These are phyloP conservation scores for Lactifluus volemus DNA, from an alignment of 768 basidiomycete genomes.

Conservation along the genomic window DNA sequence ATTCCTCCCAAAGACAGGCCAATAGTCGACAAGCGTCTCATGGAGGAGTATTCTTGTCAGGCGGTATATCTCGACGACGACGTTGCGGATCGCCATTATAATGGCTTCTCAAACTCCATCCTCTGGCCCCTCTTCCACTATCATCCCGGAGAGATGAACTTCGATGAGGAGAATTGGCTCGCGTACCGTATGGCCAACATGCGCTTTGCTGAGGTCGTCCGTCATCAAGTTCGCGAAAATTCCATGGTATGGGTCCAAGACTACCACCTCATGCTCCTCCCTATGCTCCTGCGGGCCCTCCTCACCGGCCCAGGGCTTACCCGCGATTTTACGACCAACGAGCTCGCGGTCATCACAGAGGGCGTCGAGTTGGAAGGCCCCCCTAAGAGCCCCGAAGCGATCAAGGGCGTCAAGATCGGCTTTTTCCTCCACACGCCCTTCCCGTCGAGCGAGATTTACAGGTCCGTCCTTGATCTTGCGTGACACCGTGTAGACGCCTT, in stretches of 20 bases:
- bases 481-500: not conserved
- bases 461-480: slow-evolving; percentile 39
- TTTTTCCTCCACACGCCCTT: slow-evolving; percentile 99
- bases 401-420: slow-evolving; percentile 83
- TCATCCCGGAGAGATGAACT: slow-evolving; percentile 99
- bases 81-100: slow-evolving; percentile 96
- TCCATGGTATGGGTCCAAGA: slow-evolving; percentile 99
- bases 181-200: slow-evolving; percentile 97
- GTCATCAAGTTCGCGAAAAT: slow-evolving; percentile 67
- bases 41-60: slow-evolving; percentile 94
- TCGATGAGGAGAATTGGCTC: slow-evolving; percentile 97
- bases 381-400: slow-evolving; percentile 29
- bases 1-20: slow-evolving; percentile 91
- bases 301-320: slow-evolving; percentile 59
- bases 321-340: slow-evolving; percentile 49
- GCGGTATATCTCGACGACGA: slow-evolving; percentile 98
- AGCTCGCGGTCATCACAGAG: slow-evolving; percentile 63
- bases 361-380: slow-evolving; percentile 50
- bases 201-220: slow-evolving; percentile 86
- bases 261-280: slow-evolving; percentile 95
- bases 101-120: slow-evolving; percentile 99
- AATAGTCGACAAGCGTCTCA: slow-evolving; percentile 82
- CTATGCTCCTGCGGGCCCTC: slow-evolving; percentile 86
- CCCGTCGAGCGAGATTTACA: slow-evolving; percentile 95
- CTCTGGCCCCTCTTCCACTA: slow-evolving; percentile 99